Evolutionary conservation across 1,284 basidiomycete genomes (phyloP), one percentile per base, ranked within the genome.

Genomic region (Pseudozyma pruni): DNA sequence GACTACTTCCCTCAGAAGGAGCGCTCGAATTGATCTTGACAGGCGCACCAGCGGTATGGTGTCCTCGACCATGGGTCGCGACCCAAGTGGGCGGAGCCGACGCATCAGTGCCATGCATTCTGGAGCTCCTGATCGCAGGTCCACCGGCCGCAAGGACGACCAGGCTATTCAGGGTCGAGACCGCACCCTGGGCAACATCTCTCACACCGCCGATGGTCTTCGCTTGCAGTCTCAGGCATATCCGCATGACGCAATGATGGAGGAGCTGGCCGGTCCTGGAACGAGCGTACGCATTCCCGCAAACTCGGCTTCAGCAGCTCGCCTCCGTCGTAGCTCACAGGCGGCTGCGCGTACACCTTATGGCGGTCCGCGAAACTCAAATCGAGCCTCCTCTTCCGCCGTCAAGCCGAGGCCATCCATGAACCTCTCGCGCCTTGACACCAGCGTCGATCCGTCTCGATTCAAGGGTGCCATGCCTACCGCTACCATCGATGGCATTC

Each of bases 71-170:
- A 67, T 72, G 58, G 69, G 69, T 11, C 53, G 69, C 20, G 69
- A 72, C 42, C 58, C 69, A 6, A 72, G 59, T 32, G 69, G 69
- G 3, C 50, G 69, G 14, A 72, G 69, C 45, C 53, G 69, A 19
- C 62, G 69, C 6, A 66, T 72, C 57, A 72, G 63, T 16, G 69
- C 69, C 8, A 66, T 72, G 59, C 69, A 72, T 35, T 38, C 62
- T 11, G 62, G 58, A 11, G 38, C 47, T 13, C 11, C 41, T 8
- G 69, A 72, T n/a, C 62, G 62, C 5, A 52, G 69, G 29, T 45
- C 58, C 3, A 48, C 48, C 13, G 48, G 57, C 25, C 55, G 63
- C n/a, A 58, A 54, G 25, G 63, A 72, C 8, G 63, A 59, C 2
- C 55, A 50, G 9, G 34, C 50, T 14, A 44, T 23, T 10, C 63